Conservation (phyloP, 371 early-diverging fungal genomes). For the Dentiscutata heterogama region DNA sequence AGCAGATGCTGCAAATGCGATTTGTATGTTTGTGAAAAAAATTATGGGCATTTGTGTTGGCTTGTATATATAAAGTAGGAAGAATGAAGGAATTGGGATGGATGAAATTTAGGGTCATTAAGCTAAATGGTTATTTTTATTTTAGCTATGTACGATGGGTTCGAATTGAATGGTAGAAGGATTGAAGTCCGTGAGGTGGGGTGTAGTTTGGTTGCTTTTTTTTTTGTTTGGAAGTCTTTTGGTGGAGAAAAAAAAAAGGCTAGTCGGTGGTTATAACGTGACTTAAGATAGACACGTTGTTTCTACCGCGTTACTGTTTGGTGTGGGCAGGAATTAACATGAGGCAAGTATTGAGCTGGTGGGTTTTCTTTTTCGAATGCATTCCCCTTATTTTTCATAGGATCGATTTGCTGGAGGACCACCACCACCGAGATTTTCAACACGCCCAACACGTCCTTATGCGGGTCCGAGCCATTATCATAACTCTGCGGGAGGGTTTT, state of each 20-base stretch:
- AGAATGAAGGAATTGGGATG: slow-evolving; percentile 39
- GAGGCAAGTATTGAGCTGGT: slow-evolving; percentile 43
- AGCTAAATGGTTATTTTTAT: slow-evolving; percentile 47
- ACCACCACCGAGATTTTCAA: slow-evolving; percentile 46
- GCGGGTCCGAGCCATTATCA: not conserved
- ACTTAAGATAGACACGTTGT: slow-evolving; percentile 24
- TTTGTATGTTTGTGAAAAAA: slow-evolving; percentile 63
- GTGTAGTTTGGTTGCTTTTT: slow-evolving; percentile 45
- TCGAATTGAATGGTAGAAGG: slow-evolving; percentile 79
- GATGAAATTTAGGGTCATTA: slow-evolving; percentile 46
- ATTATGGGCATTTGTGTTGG: slow-evolving; percentile 11
- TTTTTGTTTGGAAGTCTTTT: slow-evolving; percentile 40
- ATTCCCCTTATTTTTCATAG: slow-evolving; percentile 33
- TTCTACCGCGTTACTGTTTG: slow-evolving; percentile 8
- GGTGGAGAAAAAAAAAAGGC: slow-evolving; percentile 30
- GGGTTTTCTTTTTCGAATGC: slow-evolving; percentile 43
- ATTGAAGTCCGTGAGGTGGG: slow-evolving; percentile 85
- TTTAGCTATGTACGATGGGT: slow-evolving; percentile 77
- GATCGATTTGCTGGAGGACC: slow-evolving; percentile 48
- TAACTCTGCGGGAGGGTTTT: slow-evolving; percentile 34
- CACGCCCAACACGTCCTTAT: slow-evolving; percentile 40
- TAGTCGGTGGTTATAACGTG: slow-evolving; percentile 10
- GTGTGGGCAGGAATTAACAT: slow-evolving; percentile 16
- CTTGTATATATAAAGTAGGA: not conserved
- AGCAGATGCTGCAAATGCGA: slow-evolving; percentile 71